A percentile compares a stretch with the other conserved stretches of the same genome.
Evolutionary conservation across 371 early-diverging fungal species (phyloP).

Genomic region (Apophysomyces variabilis): DNA sequence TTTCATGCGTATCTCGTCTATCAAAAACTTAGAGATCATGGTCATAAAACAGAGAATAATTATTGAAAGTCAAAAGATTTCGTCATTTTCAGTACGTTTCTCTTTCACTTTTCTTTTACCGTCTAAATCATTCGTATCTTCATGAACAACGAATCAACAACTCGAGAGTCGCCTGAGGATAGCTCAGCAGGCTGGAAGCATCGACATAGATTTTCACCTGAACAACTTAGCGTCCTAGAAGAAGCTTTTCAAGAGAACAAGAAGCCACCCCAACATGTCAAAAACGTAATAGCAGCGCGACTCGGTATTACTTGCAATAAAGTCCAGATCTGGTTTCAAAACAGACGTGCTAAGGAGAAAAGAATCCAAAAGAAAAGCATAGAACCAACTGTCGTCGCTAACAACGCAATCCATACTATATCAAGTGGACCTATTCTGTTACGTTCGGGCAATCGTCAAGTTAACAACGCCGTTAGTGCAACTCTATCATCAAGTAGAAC

Average conservation of each 20-base stretch:
- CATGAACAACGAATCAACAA: background rate
- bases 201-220: background rate
- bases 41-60: too few relatives aligned
- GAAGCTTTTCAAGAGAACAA: background rate
- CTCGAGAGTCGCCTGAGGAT: background rate
- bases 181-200: background rate
- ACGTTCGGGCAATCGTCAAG: background rate
- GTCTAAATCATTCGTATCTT: too few relatives aligned
- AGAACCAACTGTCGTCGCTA: background rate
- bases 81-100: background rate
- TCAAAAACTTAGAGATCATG: background rate
- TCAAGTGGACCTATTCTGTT: background rate
- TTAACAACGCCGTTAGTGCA: too few relatives aligned
- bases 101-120: background rate
- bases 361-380: background rate
- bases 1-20: background rate
- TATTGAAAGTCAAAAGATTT: background rate
- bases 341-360: constrained; percentile 17
- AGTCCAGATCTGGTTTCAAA: constrained; percentile 20
- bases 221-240: constrained; percentile 5
- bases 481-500: too few relatives aligned
- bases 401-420: background rate
- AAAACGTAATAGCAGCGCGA: background rate
- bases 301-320: background rate
- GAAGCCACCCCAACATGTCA: background rate